These are phyloP conservation scores for Apiospora hydei DNA, from an alignment of 2,329 filamentous ascomycete genomes.

Conservation along the genomic window DNA sequence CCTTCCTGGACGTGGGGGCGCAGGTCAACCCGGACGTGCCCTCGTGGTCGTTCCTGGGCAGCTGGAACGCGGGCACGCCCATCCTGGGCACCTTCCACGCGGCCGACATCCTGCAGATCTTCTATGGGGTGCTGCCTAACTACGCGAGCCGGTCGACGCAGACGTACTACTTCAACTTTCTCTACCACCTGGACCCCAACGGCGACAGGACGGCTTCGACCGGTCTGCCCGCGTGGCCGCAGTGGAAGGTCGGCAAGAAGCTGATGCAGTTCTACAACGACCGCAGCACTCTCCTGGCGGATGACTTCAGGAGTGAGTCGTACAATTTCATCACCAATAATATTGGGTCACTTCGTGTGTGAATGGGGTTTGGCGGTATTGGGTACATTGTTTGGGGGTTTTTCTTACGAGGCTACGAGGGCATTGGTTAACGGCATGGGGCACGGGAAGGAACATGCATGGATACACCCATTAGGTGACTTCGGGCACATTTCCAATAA, in stretches of 20 bases:
- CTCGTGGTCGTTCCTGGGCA: conserved; percentile 77
- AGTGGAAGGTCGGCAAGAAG: conserved; percentile 57
- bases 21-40: conserved; percentile 63
- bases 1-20: conserved; percentile 61
- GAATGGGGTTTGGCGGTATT: background rate
- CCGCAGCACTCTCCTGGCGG: conserved; percentile 42
- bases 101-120: conserved; percentile 73
- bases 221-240: conserved; percentile 43
- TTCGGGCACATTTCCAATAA: background rate
- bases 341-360: conserved; percentile 29
- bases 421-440: background rate
- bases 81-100: conserved; percentile 80
- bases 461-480: background rate
- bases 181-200: conserved; percentile 76
- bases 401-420: background rate
- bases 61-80: conserved; percentile 74
- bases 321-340: conserved; percentile 35
- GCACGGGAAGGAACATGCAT: background rate
- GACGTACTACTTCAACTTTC: conserved; percentile 76
- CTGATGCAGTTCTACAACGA: conserved; percentile 56
- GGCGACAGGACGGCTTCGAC: background rate
- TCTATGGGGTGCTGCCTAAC: conserved; percentile 69
- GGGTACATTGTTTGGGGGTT: background rate
- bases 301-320: conserved; percentile 47
- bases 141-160: conserved; percentile 67